phyloP scores from a whole-genome alignment of 805 yeast genomes.

The Metschnikowia cubensis region DNA sequence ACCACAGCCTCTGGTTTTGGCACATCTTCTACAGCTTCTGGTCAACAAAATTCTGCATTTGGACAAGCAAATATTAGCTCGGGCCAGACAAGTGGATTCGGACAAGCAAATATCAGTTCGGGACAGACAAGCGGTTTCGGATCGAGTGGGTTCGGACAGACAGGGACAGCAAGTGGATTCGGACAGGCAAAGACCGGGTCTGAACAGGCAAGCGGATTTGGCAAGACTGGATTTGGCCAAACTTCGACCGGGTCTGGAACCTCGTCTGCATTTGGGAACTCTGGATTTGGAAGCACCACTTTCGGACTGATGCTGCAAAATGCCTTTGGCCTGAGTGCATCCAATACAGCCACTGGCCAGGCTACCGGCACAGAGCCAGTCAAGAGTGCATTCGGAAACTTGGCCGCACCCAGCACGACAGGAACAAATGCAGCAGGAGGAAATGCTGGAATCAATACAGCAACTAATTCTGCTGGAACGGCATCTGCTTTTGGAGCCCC shows the following conservation, averaged over 20 bases:
- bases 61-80: not conserved
- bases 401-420: not conserved
- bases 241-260: constrained; percentile 9
- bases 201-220: constrained; percentile 4
- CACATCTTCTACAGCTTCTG: not conserved
- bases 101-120: not conserved
- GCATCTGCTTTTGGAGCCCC: constrained; percentile 8
- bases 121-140: not conserved
- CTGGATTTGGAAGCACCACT: constrained; percentile 2
- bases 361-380: not conserved
- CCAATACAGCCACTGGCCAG: not conserved
- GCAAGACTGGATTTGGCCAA: constrained; percentile 6
- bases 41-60: not conserved
- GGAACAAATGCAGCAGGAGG: no score
- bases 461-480: not conserved
- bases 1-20: not conserved
- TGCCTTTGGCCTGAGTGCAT: not conserved
- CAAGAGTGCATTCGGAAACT: constrained; percentile 16
- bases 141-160: no score
- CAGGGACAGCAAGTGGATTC: not conserved
- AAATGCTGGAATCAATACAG: no score
- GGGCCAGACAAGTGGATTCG: not conserved
- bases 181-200: not conserved
- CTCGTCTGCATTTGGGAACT: constrained; percentile 7
- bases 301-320: not conserved